Conservation (phyloP, 169 alveolate species). For the Plasmodium inui region DNA sequence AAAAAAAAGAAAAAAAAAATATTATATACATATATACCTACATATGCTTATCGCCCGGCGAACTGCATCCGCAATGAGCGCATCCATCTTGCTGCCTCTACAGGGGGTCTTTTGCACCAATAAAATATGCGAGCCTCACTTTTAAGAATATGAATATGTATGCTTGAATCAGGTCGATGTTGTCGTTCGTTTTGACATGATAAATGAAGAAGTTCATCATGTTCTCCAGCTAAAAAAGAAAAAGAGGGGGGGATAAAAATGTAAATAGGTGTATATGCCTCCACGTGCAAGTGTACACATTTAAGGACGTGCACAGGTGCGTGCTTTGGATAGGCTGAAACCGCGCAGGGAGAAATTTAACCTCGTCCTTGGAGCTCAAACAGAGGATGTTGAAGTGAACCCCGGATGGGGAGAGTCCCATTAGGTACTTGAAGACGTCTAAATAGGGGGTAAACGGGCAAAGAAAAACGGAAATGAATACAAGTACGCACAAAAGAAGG, state of each 20-base stretch:
- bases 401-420: conserved; percentile 67
- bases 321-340: not conserved
- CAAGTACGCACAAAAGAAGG: not conserved
- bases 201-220: conserved; percentile 74
- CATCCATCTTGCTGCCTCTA: not conserved
- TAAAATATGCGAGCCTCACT: conserved; percentile 8
- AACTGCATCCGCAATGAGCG: not conserved
- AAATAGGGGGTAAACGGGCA: not conserved
- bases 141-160: conserved; percentile 56
- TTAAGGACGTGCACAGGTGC: not conserved
- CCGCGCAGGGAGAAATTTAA: not conserved
- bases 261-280: conserved; percentile 2
- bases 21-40: not conserved
- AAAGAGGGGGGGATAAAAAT: not conserved
- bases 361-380: conserved; percentile 57
- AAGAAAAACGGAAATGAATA: not conserved
- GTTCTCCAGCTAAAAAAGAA: conserved; percentile 43
- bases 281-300: not conserved
- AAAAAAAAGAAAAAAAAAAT: not conserved
- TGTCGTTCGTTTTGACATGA: conserved; percentile 73
- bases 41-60: not conserved
- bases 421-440: conserved; percentile 56
- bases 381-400: conserved; percentile 63
- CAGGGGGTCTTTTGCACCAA: not conserved
- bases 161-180: conserved; percentile 66